Percentiles rank a stretch among this genome's conserved stretches.
These are phyloP conservation scores for Colletotrichum magnum DNA, from an alignment of 2,329 filamentous ascomycete species.

Conservation along the genomic window DNA sequence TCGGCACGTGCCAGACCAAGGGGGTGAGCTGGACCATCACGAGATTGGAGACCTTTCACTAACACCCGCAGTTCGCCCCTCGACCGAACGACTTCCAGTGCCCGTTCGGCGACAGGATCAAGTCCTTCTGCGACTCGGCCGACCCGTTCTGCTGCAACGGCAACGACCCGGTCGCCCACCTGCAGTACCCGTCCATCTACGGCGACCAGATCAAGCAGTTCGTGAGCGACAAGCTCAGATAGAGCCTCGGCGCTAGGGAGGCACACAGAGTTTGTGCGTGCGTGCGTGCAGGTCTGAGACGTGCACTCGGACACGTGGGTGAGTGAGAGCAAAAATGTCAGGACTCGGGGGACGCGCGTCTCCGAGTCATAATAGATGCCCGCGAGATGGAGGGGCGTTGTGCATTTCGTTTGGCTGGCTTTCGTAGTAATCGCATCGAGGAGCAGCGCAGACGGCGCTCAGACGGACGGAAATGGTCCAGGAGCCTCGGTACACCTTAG, in stretches of 20 bases:
- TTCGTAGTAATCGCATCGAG: background rate
- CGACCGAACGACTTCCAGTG: constrained; percentile 68
- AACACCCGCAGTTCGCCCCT: constrained; percentile 63
- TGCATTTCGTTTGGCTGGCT: constrained; percentile 2
- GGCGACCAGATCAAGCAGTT: constrained; percentile 40
- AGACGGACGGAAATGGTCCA: constrained; percentile 5
- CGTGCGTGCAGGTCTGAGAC: background rate
- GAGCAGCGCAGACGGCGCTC: constrained; percentile 13
- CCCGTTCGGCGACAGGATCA: constrained; percentile 66
- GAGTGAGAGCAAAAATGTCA: background rate
- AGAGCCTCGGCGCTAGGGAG: background rate
- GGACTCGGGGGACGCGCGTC: constrained; percentile 3
- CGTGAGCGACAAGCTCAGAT: constrained; percentile 32
- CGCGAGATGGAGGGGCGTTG: background rate
- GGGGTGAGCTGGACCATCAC: constrained; percentile 59
- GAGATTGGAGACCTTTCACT: background rate
- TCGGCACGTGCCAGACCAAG: constrained; percentile 69
- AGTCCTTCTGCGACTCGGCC: constrained; percentile 72
- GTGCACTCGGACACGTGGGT: constrained; percentile 6
- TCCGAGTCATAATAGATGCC: constrained; percentile 18
- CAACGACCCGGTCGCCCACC: constrained; percentile 66
- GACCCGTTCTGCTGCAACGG: constrained; percentile 76
- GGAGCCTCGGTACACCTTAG: constrained; percentile 11
- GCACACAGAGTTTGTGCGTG: background rate
- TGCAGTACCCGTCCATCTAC: constrained; percentile 35